Conservation (phyloP, 345 rosid genomes). For the Salix suchowensis region DNA sequence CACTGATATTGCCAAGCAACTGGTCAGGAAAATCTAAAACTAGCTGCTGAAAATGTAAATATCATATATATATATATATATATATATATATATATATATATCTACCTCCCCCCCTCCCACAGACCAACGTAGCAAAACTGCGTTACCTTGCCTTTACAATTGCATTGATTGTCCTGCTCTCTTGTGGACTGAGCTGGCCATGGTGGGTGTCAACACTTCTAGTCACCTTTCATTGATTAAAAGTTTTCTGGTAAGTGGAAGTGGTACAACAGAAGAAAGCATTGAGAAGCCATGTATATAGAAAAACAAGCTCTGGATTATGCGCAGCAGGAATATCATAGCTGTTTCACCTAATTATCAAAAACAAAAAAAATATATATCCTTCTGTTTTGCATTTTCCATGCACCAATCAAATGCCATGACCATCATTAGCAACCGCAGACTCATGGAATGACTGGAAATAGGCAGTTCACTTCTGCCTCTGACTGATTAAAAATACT, state of each 20-base stretch:
- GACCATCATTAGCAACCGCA: background rate
- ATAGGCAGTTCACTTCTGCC: background rate
- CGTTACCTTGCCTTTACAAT: conserved; percentile 84
- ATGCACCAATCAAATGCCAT: background rate
- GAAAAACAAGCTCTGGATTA: conserved; percentile 2
- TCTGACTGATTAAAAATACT: background rate
- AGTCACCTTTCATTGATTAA: conserved; percentile 53
- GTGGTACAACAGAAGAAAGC: background rate
- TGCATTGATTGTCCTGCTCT: conserved; percentile 84
- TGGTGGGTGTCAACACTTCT: conserved; percentile 71
- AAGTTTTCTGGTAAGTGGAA: background rate
- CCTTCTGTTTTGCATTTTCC: background rate
- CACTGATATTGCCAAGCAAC: conserved; percentile 37
- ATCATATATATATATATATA: too few relatives aligned
- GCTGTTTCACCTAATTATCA: background rate
- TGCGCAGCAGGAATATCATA: background rate
- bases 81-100: background rate
- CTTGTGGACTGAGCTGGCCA: conserved; percentile 86
- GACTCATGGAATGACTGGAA: background rate
- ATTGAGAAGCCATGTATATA: background rate
- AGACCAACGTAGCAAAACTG: background rate
- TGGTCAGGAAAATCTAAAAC: background rate
- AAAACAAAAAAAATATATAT: background rate
- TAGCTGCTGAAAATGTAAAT: background rate
- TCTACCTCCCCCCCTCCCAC: background rate